phyloP scores from a whole-genome alignment of 1,284 basidiomycete genomes.

The Agaricales sp. region DNA sequence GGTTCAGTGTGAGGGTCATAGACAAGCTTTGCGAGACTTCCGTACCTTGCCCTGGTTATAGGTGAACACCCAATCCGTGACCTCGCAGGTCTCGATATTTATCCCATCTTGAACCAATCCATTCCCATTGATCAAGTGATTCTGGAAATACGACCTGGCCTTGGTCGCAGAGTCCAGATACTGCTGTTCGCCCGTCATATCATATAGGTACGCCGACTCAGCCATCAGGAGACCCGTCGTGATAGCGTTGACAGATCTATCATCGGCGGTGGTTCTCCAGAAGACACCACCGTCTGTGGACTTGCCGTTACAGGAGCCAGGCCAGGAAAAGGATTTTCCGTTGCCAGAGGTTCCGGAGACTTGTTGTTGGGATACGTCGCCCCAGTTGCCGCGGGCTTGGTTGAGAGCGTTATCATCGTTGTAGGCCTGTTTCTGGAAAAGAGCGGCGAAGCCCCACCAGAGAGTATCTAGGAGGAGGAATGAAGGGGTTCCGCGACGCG shows the following conservation, averaged over 20 bases:
- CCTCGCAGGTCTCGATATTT: not conserved
- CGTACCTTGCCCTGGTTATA: conserved; percentile 1
- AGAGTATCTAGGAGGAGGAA: not conserved
- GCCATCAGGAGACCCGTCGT: not conserved
- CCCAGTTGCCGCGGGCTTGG: not conserved
- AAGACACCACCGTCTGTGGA: not conserved
- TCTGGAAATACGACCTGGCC: not conserved
- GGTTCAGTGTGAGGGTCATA: not conserved
- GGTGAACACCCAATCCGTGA: conserved; percentile 1
- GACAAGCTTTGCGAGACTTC: not conserved
- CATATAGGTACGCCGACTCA: not conserved
- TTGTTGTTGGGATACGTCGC: not conserved
- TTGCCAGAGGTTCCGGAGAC: not conserved
- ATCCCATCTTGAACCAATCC: not conserved
- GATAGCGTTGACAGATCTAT: not conserved
- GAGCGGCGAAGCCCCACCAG: not conserved
- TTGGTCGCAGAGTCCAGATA: not conserved
- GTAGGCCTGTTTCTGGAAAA: not conserved
- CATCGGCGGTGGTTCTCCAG: not conserved
- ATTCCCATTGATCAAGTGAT: not conserved
- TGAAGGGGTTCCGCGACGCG: no score
- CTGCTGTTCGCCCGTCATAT: not conserved
- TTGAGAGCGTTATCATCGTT: not conserved
- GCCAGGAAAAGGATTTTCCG: not conserved
- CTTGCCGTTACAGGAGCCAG: not conserved